These are phyloP conservation scores for Pleurotus giganteus DNA, from an alignment of 768 basidiomycete genomes.

Conservation along the genomic window DNA sequence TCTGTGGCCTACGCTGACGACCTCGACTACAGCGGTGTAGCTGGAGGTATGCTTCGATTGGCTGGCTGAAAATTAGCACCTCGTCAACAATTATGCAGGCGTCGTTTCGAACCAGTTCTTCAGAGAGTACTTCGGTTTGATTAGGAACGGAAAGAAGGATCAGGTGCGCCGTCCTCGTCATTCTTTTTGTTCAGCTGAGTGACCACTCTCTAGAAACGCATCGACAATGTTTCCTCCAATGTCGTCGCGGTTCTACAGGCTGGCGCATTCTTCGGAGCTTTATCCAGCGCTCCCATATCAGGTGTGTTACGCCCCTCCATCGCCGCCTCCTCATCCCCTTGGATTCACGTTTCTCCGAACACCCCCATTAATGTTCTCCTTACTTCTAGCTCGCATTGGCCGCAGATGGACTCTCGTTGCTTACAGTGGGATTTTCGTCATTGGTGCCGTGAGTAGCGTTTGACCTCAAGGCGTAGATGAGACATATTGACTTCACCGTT, in stretches of 20 bases:
- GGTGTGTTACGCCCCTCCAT: too few species aligned
- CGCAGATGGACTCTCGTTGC: constrained; percentile 60
- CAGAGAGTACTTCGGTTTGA: constrained; percentile 57
- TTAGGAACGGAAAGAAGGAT: constrained; percentile 33
- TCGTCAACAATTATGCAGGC: constrained; percentile 19
- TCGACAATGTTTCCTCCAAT: constrained; percentile 67
- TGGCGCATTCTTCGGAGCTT: constrained; percentile 85
- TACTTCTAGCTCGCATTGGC: constrained; percentile 55
- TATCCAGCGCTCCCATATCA: constrained; percentile 69
- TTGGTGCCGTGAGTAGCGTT: constrained; percentile 67
- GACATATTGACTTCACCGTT: neutral
- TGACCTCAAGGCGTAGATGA: too few species aligned
- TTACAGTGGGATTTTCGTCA: constrained; percentile 60
- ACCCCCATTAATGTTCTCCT: neutral
- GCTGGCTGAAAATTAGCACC: neutral
- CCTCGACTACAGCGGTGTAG: constrained; percentile 19
- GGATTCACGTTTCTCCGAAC: neutral
- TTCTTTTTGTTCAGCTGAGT: neutral
- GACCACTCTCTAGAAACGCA: constrained; percentile 13
- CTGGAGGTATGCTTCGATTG: constrained; percentile 35
- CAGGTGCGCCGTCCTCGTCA: constrained; percentile 4
- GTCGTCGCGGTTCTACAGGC: constrained; percentile 88
- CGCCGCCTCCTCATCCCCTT: neutral
- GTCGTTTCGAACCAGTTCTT: constrained; percentile 67
- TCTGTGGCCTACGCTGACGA: neutral